These are phyloP conservation scores for Populus hybrid DNA, from an alignment of 441 rosid species.

Conservation along the genomic window DNA sequence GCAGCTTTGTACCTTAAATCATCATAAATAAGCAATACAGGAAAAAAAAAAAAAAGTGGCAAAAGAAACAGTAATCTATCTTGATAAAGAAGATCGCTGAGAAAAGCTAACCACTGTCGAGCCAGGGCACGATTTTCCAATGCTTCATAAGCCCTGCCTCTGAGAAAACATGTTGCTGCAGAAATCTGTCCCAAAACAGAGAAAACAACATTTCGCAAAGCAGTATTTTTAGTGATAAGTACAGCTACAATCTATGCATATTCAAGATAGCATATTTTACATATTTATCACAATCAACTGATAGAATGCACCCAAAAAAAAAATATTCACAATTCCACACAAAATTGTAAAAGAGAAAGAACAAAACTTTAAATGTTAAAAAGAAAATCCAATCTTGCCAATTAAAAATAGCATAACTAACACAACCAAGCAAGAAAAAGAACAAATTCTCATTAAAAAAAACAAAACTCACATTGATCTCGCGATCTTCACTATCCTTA, in stretches of 20 bases:
- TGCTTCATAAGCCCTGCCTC: constrained; percentile 93
- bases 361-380: too few species aligned
- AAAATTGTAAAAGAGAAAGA: too few species aligned
- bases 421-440: too few species aligned
- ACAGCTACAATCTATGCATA: neutral
- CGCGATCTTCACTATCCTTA: constrained; percentile 91
- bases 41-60: too few species aligned
- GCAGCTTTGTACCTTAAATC: constrained; percentile 89
- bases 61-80: neutral
- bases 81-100: neutral
- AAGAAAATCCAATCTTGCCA: too few species aligned
- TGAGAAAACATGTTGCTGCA: constrained; percentile 84
- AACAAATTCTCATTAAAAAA: too few species aligned
- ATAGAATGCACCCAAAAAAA: too few species aligned
- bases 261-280: neutral
- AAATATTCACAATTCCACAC: too few species aligned
- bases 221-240: neutral
- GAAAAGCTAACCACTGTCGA: constrained; percentile 65
- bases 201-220: constrained; percentile 1
- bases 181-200: constrained; percentile 49
- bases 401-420: too few species aligned
- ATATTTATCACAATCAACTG: neutral
- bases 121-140: too few species aligned
- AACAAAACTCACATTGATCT: constrained; percentile 83
- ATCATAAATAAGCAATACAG: constrained; percentile 15